Conservation (phyloP, 129 eudicot species). For the Pulicaria dysenterica region DNA sequence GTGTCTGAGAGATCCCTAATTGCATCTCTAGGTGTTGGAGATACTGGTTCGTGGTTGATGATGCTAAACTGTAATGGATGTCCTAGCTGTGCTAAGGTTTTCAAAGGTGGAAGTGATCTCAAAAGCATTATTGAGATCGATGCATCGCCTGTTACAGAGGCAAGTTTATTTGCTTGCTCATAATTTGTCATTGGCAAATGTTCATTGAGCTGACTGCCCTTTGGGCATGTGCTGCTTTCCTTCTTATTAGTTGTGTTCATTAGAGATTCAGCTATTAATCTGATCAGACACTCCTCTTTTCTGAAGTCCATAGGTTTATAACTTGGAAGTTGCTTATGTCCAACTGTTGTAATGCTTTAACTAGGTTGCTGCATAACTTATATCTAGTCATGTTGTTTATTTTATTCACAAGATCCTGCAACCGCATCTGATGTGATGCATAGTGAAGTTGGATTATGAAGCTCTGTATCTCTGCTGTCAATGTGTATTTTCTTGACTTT, state of each 20-base stretch:
- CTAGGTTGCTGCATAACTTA: slow-evolving; percentile 3
- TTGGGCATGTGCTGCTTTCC: slow-evolving; percentile 1
- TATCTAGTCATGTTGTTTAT: neutral
- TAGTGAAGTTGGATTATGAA: slow-evolving; percentile 3
- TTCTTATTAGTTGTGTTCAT: neutral
- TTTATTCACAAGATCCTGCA: neutral
- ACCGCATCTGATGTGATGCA: neutral
- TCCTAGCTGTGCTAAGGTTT: slow-evolving; percentile 67
- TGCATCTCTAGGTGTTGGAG: slow-evolving; percentile 56
- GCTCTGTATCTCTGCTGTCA: slow-evolving; percentile 7
- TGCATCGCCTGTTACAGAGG: slow-evolving; percentile 67
- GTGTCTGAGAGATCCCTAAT: slow-evolving; percentile 60
- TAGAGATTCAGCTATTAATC: neutral
- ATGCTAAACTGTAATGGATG: slow-evolving; percentile 66
- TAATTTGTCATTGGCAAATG: neutral
- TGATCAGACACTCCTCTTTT: no score
- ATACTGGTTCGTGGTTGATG: slow-evolving; percentile 59
- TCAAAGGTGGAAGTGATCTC: slow-evolving; percentile 56
- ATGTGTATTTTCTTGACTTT: neutral
- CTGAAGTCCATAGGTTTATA: neutral
- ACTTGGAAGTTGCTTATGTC: neutral
- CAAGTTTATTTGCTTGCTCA: slow-evolving; percentile 31
- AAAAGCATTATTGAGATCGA: slow-evolving; percentile 49
- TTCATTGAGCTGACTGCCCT: neutral
- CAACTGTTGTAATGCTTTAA: neutral